Conservation (phyloP, 768 basidiomycete species). For the Serendipita sp. region DNA sequence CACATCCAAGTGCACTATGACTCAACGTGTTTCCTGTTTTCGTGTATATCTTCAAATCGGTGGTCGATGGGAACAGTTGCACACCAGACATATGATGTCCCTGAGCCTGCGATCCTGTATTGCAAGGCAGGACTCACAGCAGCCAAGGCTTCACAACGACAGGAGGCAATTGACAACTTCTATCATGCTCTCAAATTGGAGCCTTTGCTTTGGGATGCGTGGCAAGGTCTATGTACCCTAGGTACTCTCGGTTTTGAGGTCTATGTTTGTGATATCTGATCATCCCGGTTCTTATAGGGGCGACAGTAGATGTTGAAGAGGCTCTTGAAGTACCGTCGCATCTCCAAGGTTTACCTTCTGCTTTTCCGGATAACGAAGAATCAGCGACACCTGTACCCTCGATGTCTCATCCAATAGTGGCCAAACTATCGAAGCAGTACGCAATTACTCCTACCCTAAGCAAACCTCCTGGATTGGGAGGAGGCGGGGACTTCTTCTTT, state of each 20-base stretch:
- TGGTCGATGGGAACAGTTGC: not conserved
- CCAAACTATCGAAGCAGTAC: not conserved
- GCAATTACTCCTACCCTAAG: not conserved
- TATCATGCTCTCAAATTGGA: constrained; percentile 52
- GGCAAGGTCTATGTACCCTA: constrained; percentile 67
- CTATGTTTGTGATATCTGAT: constrained; percentile 9
- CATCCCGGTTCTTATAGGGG: constrained; percentile 28
- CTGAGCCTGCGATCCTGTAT: constrained; percentile 55
- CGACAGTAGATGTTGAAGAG: constrained; percentile 53
- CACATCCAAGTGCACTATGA: not conserved
- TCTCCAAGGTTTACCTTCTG: constrained; percentile 36
- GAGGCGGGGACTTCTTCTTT: constrained; percentile 59
- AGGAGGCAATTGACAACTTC: constrained; percentile 56
- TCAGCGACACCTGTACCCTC: constrained; percentile 14
- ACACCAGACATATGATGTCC: constrained; percentile 31
- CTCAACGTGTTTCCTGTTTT: constrained; percentile 19
- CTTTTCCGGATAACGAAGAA: constrained; percentile 34
- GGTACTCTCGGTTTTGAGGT: constrained; percentile 29
- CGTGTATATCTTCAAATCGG: constrained; percentile 36
- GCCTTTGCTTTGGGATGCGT: constrained; percentile 83
- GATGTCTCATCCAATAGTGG: constrained; percentile 8
- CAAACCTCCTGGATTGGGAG: constrained; percentile 19
- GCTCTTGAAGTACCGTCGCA: constrained; percentile 45
- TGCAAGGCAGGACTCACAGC: constrained; percentile 67
- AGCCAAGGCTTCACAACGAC: constrained; percentile 58